Percentiles rank a stretch among this genome's conserved stretches.
Conservation (phyloP, 306 rosid species). For the Alnus glutinosa region DNA sequence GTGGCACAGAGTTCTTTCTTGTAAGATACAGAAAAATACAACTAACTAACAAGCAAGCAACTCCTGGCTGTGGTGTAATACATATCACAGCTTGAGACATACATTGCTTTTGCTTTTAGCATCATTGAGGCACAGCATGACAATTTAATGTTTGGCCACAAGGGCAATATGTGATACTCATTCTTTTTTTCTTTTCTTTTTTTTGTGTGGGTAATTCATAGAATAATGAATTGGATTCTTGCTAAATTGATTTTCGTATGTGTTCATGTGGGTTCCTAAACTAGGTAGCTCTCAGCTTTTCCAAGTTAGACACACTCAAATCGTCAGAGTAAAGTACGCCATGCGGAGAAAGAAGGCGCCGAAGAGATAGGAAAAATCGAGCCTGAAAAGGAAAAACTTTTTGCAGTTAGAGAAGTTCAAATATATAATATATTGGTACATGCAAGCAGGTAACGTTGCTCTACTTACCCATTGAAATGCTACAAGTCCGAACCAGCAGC, state of each 20-base stretch:
- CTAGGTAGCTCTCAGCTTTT: slow-evolving; percentile 47
- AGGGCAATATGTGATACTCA: neutral
- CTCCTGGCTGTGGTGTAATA: neutral
- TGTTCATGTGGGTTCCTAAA: slow-evolving; percentile 14
- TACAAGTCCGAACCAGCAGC: slow-evolving; percentile 75
- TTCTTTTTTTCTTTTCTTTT: too few species aligned
- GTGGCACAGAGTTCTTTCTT: neutral
- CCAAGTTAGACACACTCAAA: slow-evolving; percentile 27
- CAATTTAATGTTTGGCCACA: neutral
- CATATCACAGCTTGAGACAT: neutral
- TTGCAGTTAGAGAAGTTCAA: slow-evolving; percentile 21
- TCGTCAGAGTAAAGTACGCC: slow-evolving; percentile 58
- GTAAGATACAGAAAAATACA: neutral
- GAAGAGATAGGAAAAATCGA: slow-evolving; percentile 51
- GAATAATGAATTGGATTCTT: neutral
- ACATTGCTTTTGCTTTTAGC: too few species aligned
- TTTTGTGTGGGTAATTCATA: neutral
- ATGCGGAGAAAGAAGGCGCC: slow-evolving; percentile 58
- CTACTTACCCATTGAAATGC: slow-evolving; percentile 87
- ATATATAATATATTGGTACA: slow-evolving; percentile 5
- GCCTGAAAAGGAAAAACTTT: slow-evolving; percentile 14
- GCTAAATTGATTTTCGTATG: neutral
- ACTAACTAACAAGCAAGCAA: neutral
- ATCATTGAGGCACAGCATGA: neutral
- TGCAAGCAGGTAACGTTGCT: slow-evolving; percentile 20